A percentile compares a stretch with the other conserved stretches of the same genome.
These are phyloP conservation scores for Avena sativa DNA, from an alignment of 176 grass and related monocot genomes.

Conservation along the genomic window DNA sequence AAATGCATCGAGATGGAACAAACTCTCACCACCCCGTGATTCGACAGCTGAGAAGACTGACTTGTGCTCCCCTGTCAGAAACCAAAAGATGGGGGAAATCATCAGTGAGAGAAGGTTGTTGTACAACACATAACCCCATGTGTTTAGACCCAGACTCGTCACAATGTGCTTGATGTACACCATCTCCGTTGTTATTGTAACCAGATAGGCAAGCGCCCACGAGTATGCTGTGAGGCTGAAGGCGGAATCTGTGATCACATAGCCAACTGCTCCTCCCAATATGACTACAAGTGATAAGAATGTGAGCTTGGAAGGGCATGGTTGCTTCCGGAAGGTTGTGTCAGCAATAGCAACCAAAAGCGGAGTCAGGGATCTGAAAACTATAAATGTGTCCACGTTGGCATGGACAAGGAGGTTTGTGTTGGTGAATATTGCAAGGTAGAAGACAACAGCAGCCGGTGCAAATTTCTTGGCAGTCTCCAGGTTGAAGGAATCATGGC, in stretches of 20 bases:
- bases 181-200: constrained; percentile 86
- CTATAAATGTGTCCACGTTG: constrained; percentile 88
- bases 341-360: constrained; percentile 87
- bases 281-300: constrained; percentile 84
- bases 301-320: constrained; percentile 76
- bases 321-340: constrained; percentile 78
- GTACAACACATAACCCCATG: constrained; percentile 89
- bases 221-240: constrained; percentile 82
- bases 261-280: constrained; percentile 75
- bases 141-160: constrained; percentile 68
- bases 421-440: constrained; percentile 95
- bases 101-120: constrained; percentile 78
- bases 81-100: constrained; percentile 73
- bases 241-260: constrained; percentile 80
- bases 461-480: constrained; percentile 83
- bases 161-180: constrained; percentile 96
- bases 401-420: constrained; percentile 84
- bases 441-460: constrained; percentile 77
- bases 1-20: constrained; percentile 65
- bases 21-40: constrained; percentile 40
- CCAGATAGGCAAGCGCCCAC: constrained; percentile 81
- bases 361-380: constrained; percentile 82
- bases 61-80: constrained; percentile 71
- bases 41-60: constrained; percentile 44
- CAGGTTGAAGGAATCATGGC: constrained; percentile 71